Evolutionary conservation across 257 asterid genomes (phyloP), one percentile per base, ranked within the genome.

Genomic region (Penstemon barbatus): DNA sequence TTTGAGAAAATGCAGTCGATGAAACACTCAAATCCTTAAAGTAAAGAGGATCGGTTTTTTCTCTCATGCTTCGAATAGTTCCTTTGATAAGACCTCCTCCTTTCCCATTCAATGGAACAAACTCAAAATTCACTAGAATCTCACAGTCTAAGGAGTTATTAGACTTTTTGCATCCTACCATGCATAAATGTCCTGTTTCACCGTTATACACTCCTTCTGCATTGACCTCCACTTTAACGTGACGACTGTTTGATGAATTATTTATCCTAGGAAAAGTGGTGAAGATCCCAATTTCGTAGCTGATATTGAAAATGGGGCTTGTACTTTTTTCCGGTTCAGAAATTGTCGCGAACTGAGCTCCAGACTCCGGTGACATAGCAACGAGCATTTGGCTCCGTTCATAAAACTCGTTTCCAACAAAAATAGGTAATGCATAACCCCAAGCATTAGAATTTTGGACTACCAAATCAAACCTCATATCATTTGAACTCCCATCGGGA

Each of bases 121-220:
- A 78, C 36, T 84, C 43, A 18, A 89, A 54, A 42, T 69, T 56
- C 65, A 87, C 73, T 7, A 81, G 64, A 42, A 89, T 68, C 51
- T 87, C 93, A 39, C 97, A 89, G 67, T 87, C 95, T 13, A 33
- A 43, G 10, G 78, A 65, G 6, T 63, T 37, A 33, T 38, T 45
- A 3, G 44, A 36, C 71, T 78, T 72, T 68, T 85, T 80, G 77
- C 93, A 89, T n/a, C 91, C 97, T 25, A 85, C 83, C 92, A 87
- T 84, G 61, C 97, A 89, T 50, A 87, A 83, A 7, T 71, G 71
- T 5, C 97, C 91, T 5, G 77, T 85, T 63, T 71, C 72, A 4
- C 63, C 45, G 80, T 79, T 59, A 55, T 89, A 87, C 10, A 78
- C 15, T 44, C 95, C 97, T 81, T 89, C 92, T 6, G 93, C 89